phyloP scores from a whole-genome alignment of 768 basidiomycete genomes.

The Russula foetens region DNA sequence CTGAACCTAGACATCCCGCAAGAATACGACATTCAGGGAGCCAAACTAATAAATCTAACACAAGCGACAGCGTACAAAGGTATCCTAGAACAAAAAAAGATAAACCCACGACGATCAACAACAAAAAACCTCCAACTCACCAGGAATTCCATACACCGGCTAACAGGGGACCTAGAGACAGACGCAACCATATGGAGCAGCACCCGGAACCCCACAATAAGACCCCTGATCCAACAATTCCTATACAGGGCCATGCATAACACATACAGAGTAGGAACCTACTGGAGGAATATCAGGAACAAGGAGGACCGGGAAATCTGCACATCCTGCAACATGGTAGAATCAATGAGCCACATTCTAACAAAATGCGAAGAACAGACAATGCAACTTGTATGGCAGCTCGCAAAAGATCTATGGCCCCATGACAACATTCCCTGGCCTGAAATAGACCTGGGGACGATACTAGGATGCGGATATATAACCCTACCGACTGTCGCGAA shows the following conservation, averaged over 20 bases:
- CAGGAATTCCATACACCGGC: fast-evolving
- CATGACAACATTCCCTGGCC: neutral
- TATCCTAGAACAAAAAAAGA: neutral
- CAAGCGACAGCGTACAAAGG: neutral
- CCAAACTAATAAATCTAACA: neutral
- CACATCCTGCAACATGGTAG: neutral
- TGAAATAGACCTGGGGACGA: neutral
- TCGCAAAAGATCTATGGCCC: neutral
- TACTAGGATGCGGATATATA: too few species aligned
- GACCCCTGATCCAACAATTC: neutral
- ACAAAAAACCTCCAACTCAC: neutral
- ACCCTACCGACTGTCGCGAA: too few species aligned
- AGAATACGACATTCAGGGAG: neutral
- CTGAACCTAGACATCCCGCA: neutral
- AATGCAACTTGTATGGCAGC: neutral
- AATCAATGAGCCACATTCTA: constrained; percentile 23
- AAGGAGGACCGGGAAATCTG: neutral
- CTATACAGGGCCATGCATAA: neutral
- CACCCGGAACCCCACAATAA: too few species aligned
- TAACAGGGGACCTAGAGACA: neutral
- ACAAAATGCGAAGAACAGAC: neutral
- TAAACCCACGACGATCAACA: neutral
- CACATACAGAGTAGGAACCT: neutral
- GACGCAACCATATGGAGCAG: neutral
- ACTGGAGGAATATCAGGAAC: neutral